Percentiles rank a stretch among this genome's conserved stretches.
These are phyloP conservation scores for Lactifluus subvellereus DNA, from an alignment of 768 basidiomycete genomes.

Conservation along the genomic window DNA sequence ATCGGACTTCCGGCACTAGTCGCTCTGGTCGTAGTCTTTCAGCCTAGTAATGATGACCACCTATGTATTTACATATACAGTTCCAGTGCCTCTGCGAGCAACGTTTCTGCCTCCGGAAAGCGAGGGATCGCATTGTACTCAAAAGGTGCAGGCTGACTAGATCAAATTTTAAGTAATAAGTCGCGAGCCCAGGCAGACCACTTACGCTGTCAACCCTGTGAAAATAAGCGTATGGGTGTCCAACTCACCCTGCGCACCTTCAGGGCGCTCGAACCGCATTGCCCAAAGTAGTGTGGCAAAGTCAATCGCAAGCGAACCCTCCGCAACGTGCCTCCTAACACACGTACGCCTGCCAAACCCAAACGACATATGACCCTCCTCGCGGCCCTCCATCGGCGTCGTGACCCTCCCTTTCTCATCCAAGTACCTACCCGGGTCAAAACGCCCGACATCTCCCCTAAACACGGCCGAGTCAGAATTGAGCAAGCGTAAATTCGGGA, in stretches of 20 bases:
- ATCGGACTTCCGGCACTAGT: too few relatives aligned
- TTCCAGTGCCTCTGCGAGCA: neutral
- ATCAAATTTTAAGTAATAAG: neutral
- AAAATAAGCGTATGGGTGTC: neutral
- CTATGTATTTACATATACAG: neutral
- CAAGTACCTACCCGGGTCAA: neutral
- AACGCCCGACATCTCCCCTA: neutral
- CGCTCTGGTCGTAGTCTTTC: too few relatives aligned
- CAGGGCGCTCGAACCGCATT: too few relatives aligned
- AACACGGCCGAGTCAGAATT: neutral
- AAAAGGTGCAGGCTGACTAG: constrained; percentile 18
- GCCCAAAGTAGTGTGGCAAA: constrained; percentile 31
- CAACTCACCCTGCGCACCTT: too few relatives aligned
- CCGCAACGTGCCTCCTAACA: constrained; percentile 31
- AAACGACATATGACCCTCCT: constrained; percentile 27
- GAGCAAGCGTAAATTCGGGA: constrained; percentile 5
- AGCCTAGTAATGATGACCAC: neutral
- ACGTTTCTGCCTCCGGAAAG: constrained; percentile 1
- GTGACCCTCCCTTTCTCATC: neutral
- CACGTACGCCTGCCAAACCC: constrained; percentile 32
- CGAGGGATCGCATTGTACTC: constrained; percentile 19
- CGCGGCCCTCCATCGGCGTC: constrained; percentile 23
- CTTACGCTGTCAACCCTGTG: constrained; percentile 10
- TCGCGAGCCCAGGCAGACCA: neutral
- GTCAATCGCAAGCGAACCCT: constrained; percentile 30